These are phyloP conservation scores for Lizonia empirigonia DNA, from an alignment of 2,329 filamentous ascomycete species.

Conservation along the genomic window DNA sequence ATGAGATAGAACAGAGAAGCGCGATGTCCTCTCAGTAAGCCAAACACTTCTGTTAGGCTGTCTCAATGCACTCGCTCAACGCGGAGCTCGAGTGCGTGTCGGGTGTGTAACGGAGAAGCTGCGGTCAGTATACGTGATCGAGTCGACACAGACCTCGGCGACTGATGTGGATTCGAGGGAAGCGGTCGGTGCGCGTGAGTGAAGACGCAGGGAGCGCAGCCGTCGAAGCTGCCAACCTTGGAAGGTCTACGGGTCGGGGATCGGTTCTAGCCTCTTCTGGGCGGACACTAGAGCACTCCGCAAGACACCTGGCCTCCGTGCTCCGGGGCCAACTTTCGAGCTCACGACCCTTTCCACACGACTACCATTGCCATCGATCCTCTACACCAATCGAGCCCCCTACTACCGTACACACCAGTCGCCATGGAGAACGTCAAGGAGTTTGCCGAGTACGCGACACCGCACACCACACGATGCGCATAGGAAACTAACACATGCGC, in stretches of 20 bases:
- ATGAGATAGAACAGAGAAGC: constrained; percentile 27
- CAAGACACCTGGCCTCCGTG: constrained; percentile 39
- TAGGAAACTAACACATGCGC: constrained; percentile 28
- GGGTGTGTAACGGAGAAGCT: neutral
- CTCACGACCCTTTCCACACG: constrained; percentile 23
- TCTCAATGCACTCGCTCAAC: neutral
- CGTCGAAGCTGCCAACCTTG: constrained; percentile 13
- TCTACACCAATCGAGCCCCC: neutral
- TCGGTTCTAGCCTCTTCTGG: constrained; percentile 14
- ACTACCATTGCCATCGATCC: constrained; percentile 16
- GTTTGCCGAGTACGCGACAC: constrained; percentile 62
- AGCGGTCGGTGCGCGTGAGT: constrained; percentile 23
- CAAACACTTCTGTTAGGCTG: constrained; percentile 22
- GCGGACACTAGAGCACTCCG: constrained; percentile 21
- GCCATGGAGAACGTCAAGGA: constrained; percentile 74
- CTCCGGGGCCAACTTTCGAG: constrained; percentile 24
- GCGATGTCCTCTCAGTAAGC: constrained; percentile 11
- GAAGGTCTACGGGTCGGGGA: no score
- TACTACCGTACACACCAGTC: constrained; percentile 26
- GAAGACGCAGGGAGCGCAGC: constrained; percentile 20
- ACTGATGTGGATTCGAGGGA: constrained; percentile 9
- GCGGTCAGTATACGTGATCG: neutral
- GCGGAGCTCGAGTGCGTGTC: constrained; percentile 1
- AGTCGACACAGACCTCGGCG: neutral
- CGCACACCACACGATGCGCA: neutral